Conservation (phyloP, 2,329 filamentous ascomycete species). For the Fusarium caatingaense region DNA sequence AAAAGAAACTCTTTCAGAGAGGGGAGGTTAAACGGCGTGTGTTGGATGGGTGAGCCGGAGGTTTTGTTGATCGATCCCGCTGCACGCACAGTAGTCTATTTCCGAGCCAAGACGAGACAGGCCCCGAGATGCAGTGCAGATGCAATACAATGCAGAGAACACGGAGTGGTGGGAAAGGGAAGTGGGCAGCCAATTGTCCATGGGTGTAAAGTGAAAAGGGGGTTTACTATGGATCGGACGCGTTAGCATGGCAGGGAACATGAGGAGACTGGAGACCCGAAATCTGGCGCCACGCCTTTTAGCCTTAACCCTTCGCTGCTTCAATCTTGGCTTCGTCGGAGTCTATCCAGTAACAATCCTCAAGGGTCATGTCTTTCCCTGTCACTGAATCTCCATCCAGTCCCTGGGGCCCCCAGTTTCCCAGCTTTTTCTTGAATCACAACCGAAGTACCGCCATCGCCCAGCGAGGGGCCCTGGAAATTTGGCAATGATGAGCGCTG, state of each 20-base stretch:
- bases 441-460: constrained; percentile 32
- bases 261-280: constrained; percentile 7
- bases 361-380: constrained; percentile 7
- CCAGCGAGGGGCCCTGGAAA: not conserved
- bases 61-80: constrained; percentile 35
- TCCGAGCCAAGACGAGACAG: constrained; percentile 21
- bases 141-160: constrained; percentile 2
- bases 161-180: constrained; percentile 9
- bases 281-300: constrained; percentile 32
- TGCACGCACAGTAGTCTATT: constrained; percentile 12
- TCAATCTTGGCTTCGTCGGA: constrained; percentile 3
- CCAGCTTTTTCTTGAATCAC: constrained; percentile 7
- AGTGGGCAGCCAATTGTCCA: constrained; percentile 6
- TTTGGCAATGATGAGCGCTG: constrained; percentile 9
- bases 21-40: constrained; percentile 13
- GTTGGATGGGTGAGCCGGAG: constrained; percentile 25
- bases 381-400: constrained; percentile 7
- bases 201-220: constrained; percentile 11
- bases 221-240: constrained; percentile 22
- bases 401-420: not conserved
- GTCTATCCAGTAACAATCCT: constrained; percentile 2
- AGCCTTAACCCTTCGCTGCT: constrained; percentile 6
- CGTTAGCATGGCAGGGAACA: not conserved
- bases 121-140: constrained; percentile 20
- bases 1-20: constrained; percentile 17